Base-by-base conservation (phyloP, 495 filamentous ascomycete genomes). In the Aspergillus heteromorphus region DNA sequence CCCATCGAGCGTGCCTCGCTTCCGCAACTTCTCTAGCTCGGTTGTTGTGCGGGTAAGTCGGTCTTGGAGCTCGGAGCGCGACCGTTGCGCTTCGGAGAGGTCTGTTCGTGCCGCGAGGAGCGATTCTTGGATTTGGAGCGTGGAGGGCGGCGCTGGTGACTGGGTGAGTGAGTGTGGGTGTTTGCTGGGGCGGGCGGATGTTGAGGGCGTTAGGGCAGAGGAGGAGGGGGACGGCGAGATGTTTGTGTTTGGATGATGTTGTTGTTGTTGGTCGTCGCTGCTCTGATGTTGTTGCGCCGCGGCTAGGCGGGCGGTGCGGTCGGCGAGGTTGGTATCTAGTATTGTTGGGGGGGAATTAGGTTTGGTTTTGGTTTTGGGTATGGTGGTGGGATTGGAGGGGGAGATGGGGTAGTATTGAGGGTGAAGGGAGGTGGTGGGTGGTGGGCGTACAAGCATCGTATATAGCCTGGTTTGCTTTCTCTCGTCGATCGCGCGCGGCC, bases 71-170 rank as follows among this genome's bases (percentile, higher is more conserved):
- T 85, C 75, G 7, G 79, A 76, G 41, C 86, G 84, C 13, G 84
- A 82, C 29, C 87, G 85, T 45, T 92, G 82, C n/a, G 89, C 87
- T 67, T 86, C 86, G 7, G 82, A 76, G 2, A 92, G 73, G 23
- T 92, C 87, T 36, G 81, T 66, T 13, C 82, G 75, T 1, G 85
- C 70, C 34, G 79, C 74, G 16, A 78, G 67, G 6, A 80, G 60
- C 38, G 70, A 57, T 8, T 78, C 74, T 52, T 66, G n/a, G n/a
- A n/a, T n/a, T n/a, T n/a, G n/a, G n/a, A n/a, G n/a, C n/a, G 57
- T 41, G 61, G 49, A 10, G 58, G 60, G 54, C 27, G 66, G 62
- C 18, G 20, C 36, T 42, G 53, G 36, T 19, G 56, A 43, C 45
- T 63, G n/a, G n/a, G n/a, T n/a, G n/a, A n/a, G n/a, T n/a, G n/a